Conservation (phyloP, 352 stramenopile species). For the Phytophthora citricola region DNA sequence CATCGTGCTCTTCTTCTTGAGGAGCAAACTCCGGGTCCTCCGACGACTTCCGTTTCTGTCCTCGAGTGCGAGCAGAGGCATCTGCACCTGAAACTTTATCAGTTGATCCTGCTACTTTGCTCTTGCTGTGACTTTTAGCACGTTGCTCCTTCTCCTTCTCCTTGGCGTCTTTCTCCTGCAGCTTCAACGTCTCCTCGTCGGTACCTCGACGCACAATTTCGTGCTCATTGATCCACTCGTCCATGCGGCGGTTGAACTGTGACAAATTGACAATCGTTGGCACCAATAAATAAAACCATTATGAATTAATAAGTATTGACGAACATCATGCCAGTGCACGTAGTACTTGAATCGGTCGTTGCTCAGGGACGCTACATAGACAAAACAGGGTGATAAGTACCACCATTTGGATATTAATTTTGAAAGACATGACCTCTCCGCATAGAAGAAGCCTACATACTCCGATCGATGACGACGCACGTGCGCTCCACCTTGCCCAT, state of each 20-base stretch:
- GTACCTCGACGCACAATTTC: slow-evolving; percentile 81
- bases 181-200: slow-evolving; percentile 72
- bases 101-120: slow-evolving; percentile 15
- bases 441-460: slow-evolving; percentile 37
- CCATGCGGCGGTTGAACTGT: slow-evolving; percentile 90
- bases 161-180: slow-evolving; percentile 81
- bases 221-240: slow-evolving; percentile 88
- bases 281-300: not conserved
- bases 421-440: not conserved
- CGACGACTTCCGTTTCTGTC: slow-evolving; percentile 79
- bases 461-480: slow-evolving; percentile 82
- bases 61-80: slow-evolving; percentile 54
- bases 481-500: slow-evolving; percentile 83
- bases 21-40: slow-evolving; percentile 83
- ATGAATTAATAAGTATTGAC: slow-evolving; percentile 5
- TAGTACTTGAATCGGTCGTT: slow-evolving; percentile 86
- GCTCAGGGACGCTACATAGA: slow-evolving; percentile 47
- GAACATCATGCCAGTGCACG: slow-evolving; percentile 85
- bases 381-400: slow-evolving; percentile 21
- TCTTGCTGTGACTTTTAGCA: slow-evolving; percentile 53
- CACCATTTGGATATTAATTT: slow-evolving; percentile 15
- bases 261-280: slow-evolving; percentile 12
- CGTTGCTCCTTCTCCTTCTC: slow-evolving; percentile 76
- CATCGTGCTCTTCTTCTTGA: slow-evolving; percentile 93
- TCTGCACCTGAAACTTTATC: slow-evolving; percentile 32